Evolutionary conservation across 2,329 filamentous ascomycete species (phyloP).

Genomic region (Orbilia blumenaviensis): DNA sequence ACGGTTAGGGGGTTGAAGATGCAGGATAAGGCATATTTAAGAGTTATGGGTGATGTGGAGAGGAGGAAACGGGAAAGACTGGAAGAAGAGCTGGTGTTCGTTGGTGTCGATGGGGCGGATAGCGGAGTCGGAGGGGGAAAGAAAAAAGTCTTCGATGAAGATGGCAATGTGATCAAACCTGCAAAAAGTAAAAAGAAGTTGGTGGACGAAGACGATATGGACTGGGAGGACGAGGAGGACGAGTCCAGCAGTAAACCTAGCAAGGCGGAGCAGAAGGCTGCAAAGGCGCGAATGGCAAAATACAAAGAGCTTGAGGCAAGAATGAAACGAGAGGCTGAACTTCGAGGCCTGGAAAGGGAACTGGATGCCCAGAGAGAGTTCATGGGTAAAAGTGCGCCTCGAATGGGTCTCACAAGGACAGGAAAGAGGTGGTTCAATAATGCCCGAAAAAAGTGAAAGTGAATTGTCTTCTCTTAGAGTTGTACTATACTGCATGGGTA

Average conservation of each 20-base stretch:
- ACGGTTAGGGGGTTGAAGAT: constrained; percentile 73
- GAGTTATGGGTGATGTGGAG: constrained; percentile 70
- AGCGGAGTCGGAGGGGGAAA: constrained; percentile 54
- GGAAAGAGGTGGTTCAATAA: constrained; percentile 55
- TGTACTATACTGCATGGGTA: constrained; percentile 45
- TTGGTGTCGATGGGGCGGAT: constrained; percentile 56
- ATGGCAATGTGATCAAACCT: constrained; percentile 52
- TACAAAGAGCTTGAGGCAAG: constrained; percentile 86
- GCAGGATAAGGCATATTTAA: constrained; percentile 73
- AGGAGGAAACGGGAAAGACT: constrained; percentile 68
- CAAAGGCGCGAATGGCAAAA: constrained; percentile 69
- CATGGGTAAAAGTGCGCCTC: constrained; percentile 71
- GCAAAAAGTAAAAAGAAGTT: constrained; percentile 17
- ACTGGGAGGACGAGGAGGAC: constrained; percentile 61
- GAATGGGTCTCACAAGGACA: constrained; percentile 61
- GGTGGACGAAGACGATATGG: constrained; percentile 56
- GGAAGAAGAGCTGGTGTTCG: constrained; percentile 67
- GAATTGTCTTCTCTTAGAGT: background rate
- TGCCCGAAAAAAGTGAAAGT: constrained; percentile 38
- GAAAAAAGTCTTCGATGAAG: constrained; percentile 60
- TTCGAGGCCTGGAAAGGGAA: constrained; percentile 68
- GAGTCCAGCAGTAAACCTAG: constrained; percentile 71
- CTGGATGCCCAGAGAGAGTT: constrained; percentile 65
- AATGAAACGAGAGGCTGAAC: constrained; percentile 74
- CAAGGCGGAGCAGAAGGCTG: constrained; percentile 63